These are phyloP conservation scores for Rosa persica DNA, from an alignment of 306 rosid species.

Conservation along the genomic window DNA sequence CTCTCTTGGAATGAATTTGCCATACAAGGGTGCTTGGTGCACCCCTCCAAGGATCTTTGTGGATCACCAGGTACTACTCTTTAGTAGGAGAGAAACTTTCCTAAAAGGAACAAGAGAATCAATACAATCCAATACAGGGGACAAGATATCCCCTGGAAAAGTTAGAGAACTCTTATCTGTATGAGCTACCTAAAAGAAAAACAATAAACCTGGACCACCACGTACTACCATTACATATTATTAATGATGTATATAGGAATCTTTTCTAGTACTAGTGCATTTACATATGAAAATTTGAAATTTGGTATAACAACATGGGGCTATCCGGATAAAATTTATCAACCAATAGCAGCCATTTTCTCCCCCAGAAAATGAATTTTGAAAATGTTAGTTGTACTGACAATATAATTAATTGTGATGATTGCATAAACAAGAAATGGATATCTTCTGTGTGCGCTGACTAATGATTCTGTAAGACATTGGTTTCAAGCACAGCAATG, in stretches of 20 bases:
- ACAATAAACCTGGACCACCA: neutral
- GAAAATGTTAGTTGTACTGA: neutral
- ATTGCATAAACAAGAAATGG: neutral
- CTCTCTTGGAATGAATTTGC: constrained; percentile 77
- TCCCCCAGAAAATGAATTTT: neutral
- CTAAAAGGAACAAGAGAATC: neutral
- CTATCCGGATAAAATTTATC: neutral
- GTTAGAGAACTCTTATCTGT: neutral
- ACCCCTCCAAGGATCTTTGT: constrained; percentile 86
- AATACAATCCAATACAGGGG: neutral
- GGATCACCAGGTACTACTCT: constrained; percentile 69
- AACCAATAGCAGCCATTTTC: neutral
- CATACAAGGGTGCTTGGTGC: constrained; percentile 80
- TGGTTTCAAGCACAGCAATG: neutral
- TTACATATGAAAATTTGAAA: neutral
- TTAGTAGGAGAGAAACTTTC: neutral
- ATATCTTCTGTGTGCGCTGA: neutral
- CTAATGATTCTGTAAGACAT: constrained; percentile 1
- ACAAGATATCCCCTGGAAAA: neutral
- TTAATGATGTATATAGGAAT: neutral
- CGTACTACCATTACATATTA: neutral
- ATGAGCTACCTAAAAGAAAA: neutral
- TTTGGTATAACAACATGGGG: neutral
- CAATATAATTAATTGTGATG: neutral
- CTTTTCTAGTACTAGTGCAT: neutral